phyloP scores from a whole-genome alignment of 345 rosid species.

The Pistacia atlantica region DNA sequence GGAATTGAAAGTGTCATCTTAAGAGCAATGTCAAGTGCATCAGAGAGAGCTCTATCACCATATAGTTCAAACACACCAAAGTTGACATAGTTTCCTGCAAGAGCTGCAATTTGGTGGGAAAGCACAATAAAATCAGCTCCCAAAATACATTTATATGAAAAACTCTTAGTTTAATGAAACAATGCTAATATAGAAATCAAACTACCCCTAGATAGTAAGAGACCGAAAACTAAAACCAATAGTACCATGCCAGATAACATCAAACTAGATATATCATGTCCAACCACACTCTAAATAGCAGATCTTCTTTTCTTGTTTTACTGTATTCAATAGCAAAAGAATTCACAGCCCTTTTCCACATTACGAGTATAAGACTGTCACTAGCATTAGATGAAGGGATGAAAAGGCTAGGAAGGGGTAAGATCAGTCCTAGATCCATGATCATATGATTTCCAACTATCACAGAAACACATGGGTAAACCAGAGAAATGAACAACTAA shows the following conservation, averaged over 20 bases:
- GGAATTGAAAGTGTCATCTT: conserved; percentile 95
- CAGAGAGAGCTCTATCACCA: conserved; percentile 96
- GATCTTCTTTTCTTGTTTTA: neutral
- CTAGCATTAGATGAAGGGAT: neutral
- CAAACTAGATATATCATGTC: neutral
- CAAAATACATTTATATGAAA: neutral
- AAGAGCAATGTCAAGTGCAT: conserved; percentile 87
- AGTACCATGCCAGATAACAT: neutral
- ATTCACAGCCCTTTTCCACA: neutral
- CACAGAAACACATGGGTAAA: no score
- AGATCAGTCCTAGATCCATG: neutral
- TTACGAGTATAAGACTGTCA: neutral
- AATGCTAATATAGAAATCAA: neutral
- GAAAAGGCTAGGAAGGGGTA: neutral
- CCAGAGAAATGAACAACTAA: no score
- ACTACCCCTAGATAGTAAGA: neutral
- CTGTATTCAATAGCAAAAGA: neutral
- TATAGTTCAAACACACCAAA: conserved; percentile 98
- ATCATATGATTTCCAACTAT: no score
- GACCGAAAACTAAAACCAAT: neutral
- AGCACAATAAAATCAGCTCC: conserved; percentile 15
- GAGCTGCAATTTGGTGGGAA: conserved; percentile 58
- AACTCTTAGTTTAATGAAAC: neutral
- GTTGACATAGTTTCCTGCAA: conserved; percentile 90
- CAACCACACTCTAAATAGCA: neutral